phyloP scores from a whole-genome alignment of 2,329 filamentous ascomycete species.

The Trichoderma sp. region DNA sequence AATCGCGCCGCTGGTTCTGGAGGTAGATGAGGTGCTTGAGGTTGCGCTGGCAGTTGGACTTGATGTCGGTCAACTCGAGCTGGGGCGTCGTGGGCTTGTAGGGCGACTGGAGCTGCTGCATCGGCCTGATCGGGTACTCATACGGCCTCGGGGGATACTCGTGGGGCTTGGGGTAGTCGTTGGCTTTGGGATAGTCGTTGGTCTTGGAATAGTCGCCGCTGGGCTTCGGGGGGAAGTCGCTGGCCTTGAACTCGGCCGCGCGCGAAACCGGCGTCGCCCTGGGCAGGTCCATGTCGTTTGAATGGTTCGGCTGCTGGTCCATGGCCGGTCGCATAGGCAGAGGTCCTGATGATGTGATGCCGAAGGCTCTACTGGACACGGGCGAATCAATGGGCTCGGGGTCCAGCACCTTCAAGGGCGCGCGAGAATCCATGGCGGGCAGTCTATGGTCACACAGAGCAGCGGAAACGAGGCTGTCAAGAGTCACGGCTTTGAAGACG shows the following conservation, averaged over 20 bases:
- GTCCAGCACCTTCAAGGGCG: constrained; percentile 10
- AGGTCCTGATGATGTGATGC: neutral
- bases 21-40: constrained; percentile 37
- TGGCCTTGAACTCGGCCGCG: constrained; percentile 16
- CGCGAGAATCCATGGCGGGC: constrained; percentile 13
- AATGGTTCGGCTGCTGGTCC: constrained; percentile 26
- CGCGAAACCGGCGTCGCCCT: constrained; percentile 6
- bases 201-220: neutral
- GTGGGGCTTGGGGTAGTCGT: neutral
- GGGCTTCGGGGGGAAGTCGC: constrained; percentile 6
- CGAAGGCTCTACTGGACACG: neutral
- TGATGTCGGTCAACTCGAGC: constrained; percentile 30
- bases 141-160: constrained; percentile 15
- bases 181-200: neutral
- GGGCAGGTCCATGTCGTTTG: constrained; percentile 23
- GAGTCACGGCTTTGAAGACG: neutral
- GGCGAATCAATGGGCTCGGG: constrained; percentile 17
- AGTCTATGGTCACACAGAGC: constrained; percentile 2
- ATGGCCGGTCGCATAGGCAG: constrained; percentile 24
- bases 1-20: constrained; percentile 30
- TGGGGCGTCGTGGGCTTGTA: constrained; percentile 7
- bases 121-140: constrained; percentile 10
- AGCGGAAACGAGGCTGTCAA: neutral
- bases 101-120: constrained; percentile 15
- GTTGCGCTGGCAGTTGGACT: constrained; percentile 35